Percentiles rank a stretch among this genome's conserved stretches.
Conservation (phyloP, 495 filamentous ascomycete genomes). For the Hypoxylon fragiforme region DNA sequence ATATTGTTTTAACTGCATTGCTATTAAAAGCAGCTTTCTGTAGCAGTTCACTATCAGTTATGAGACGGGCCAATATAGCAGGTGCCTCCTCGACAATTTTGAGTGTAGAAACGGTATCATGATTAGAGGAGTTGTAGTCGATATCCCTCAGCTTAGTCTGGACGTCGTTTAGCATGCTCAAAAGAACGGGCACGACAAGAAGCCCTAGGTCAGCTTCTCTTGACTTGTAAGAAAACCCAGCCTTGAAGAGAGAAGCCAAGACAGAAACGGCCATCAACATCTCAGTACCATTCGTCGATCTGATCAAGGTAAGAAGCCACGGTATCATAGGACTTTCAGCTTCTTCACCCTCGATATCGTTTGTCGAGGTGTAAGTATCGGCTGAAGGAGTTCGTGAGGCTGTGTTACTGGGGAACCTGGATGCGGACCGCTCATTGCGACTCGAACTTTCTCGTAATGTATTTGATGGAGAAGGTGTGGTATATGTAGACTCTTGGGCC, state of each 20-base stretch:
- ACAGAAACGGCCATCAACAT: conserved; percentile 80
- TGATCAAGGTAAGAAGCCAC: conserved; percentile 76
- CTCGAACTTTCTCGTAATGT: conserved; percentile 44
- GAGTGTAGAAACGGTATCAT: conserved; percentile 46
- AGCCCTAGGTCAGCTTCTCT: conserved; percentile 65
- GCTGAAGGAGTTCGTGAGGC: conserved; percentile 31
- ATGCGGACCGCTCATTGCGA: conserved; percentile 31
- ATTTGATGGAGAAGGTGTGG: conserved; percentile 63
- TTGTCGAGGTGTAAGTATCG: conserved; percentile 31
- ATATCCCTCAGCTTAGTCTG: conserved; percentile 45
- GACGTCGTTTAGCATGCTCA: conserved; percentile 64
- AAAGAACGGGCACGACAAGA: conserved; percentile 71
- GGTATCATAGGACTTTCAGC: conserved; percentile 78
- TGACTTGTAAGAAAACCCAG: conserved; percentile 64
- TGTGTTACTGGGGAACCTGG: conserved; percentile 34
- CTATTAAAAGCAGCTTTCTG: conserved; percentile 85
- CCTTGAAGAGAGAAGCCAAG: conserved; percentile 73
- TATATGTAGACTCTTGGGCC: conserved; percentile 14
- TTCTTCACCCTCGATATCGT: conserved; percentile 54
- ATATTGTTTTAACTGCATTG: conserved; percentile 69
- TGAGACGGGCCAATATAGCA: conserved; percentile 72
- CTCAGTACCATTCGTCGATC: conserved; percentile 63
- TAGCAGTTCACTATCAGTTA: conserved; percentile 72
- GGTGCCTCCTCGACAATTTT: conserved; percentile 71
- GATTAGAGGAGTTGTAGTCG: conserved; percentile 32